phyloP scores from a whole-genome alignment of 257 asterid genomes.

The Solanum sejunctum region DNA sequence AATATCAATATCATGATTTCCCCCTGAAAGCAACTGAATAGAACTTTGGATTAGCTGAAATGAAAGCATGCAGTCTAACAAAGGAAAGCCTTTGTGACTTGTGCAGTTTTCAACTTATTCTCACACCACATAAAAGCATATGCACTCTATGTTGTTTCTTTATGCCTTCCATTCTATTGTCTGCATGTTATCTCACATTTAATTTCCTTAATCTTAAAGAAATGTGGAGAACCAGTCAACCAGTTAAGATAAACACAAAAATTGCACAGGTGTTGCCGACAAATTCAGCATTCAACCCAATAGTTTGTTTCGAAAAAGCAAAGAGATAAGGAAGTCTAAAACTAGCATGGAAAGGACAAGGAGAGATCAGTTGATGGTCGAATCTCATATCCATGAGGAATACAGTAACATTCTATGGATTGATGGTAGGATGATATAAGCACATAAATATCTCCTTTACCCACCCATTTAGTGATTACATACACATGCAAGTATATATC shows the following conservation, averaged over 20 bases:
- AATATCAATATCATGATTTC: constrained; percentile 81
- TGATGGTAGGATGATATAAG: background rate
- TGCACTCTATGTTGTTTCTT: background rate
- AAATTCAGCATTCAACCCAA: background rate
- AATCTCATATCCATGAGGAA: background rate
- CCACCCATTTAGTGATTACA: background rate
- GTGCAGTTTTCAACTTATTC: background rate
- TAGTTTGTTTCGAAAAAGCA: background rate
- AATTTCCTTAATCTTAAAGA: background rate
- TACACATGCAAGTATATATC: background rate
- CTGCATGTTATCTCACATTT: background rate
- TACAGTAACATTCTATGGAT: background rate
- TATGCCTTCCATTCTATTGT: background rate
- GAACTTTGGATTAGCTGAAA: background rate
- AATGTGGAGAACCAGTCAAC: background rate
- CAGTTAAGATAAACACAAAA: background rate
- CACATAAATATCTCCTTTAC: background rate
- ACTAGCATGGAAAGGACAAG: background rate
- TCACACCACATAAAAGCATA: background rate
- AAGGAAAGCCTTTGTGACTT: background rate
- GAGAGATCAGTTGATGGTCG: background rate
- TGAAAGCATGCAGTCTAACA: background rate
- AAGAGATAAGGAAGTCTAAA: background rate
- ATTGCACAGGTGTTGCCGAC: background rate
- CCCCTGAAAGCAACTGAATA: constrained; percentile 83